Conservation (phyloP, 306 rosid genomes). For the Carpinus fangiana region DNA sequence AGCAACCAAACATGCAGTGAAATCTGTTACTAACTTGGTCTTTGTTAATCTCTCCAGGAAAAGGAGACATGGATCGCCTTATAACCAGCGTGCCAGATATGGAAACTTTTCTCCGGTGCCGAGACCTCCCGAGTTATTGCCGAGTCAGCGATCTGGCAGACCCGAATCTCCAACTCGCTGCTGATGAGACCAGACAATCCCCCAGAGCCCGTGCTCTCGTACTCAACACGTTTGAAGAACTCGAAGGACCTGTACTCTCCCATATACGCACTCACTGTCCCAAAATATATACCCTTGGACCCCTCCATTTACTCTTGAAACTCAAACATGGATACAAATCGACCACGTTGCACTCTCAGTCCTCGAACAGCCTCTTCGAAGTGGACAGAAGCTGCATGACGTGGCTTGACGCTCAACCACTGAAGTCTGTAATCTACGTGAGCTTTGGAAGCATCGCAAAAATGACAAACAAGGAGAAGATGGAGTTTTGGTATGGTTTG, state of each 20-base stretch:
- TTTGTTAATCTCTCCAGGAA: constrained; percentile 21
- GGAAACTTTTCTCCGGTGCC: constrained; percentile 35
- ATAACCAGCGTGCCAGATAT: constrained; percentile 29
- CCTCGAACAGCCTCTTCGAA: constrained; percentile 20
- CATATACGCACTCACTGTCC: constrained; percentile 27
- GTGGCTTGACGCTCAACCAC: constrained; percentile 46
- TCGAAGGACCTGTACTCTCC: constrained; percentile 45
- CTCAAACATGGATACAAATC: background rate
- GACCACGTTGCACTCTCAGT: background rate
- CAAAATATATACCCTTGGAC: constrained; percentile 34
- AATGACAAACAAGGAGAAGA: background rate
- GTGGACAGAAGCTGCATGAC: constrained; percentile 36
- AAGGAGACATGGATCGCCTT: constrained; percentile 56
- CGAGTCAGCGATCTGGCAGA: background rate
- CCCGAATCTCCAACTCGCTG: background rate
- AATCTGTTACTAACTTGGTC: background rate
- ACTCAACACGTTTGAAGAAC: constrained; percentile 64
- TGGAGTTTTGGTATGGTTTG: constrained; percentile 47
- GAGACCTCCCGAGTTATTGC: constrained; percentile 43
- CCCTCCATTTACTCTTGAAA: constrained; percentile 36
- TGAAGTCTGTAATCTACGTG: constrained; percentile 39
- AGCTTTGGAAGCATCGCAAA: constrained; percentile 48
- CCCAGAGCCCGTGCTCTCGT: constrained; percentile 36
- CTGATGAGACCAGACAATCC: constrained; percentile 9
- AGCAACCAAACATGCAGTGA: background rate